Evolutionary conservation across 352 stramenopile genomes (phyloP).

Genomic region (Phytopythium sindhum): DNA sequence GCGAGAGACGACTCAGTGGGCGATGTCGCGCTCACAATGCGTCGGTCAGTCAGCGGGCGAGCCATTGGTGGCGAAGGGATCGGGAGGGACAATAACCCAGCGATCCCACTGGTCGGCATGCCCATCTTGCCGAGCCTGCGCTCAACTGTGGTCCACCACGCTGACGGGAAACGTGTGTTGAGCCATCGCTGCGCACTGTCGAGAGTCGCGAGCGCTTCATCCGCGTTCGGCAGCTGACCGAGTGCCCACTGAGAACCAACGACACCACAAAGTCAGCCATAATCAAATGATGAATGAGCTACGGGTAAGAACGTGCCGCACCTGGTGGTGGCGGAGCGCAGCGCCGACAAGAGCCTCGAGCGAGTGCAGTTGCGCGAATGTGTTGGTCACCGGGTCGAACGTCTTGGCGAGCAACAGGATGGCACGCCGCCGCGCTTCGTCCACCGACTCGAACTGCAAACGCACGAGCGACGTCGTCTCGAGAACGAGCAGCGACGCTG

Average conservation of each 20-base stretch:
- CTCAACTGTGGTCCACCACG: slow-evolving; percentile 37
- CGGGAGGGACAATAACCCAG: background rate
- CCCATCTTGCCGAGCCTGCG: slow-evolving; percentile 16
- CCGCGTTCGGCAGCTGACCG: slow-evolving; percentile 30
- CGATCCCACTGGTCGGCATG: background rate
- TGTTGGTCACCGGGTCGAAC: slow-evolving; percentile 57
- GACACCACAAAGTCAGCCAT: slow-evolving; percentile 6
- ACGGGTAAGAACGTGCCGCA: slow-evolving; percentile 4
- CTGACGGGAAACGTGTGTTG: slow-evolving; percentile 42
- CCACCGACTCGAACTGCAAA: slow-evolving; percentile 66
- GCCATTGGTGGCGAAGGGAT: background rate
- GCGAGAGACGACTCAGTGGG: background rate
- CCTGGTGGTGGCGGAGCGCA: slow-evolving; percentile 58
- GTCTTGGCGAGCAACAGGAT: slow-evolving; percentile 73
- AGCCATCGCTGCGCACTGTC: slow-evolving; percentile 34
- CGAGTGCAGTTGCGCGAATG: slow-evolving; percentile 58
- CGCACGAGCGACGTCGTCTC: slow-evolving; percentile 58
- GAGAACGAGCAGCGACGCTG: slow-evolving; percentile 10
- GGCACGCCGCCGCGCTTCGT: slow-evolving; percentile 62
- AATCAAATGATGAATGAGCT: background rate
- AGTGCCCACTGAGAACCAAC: slow-evolving; percentile 39
- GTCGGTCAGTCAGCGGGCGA: background rate
- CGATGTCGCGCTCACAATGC: background rate
- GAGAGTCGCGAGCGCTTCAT: slow-evolving; percentile 28
- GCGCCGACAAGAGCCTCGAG: slow-evolving; percentile 51